Conservation (phyloP, 805 yeast genomes). For the Hanseniaspora mollemarum region DNA sequence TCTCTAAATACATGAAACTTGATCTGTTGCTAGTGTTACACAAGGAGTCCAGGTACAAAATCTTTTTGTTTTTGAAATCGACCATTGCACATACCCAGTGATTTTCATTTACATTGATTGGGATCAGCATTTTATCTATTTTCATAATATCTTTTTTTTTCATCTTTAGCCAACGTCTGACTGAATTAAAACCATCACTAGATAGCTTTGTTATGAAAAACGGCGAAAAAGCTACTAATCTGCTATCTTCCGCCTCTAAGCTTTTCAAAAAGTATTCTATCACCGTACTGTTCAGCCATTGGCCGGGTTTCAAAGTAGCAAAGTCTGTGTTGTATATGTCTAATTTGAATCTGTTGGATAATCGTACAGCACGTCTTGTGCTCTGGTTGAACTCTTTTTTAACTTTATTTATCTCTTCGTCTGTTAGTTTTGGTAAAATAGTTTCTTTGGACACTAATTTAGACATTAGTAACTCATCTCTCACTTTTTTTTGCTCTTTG, state of each 20-base stretch:
- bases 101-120: slow-evolving; percentile 69
- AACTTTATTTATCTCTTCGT: slow-evolving; percentile 23
- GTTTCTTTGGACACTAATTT: slow-evolving; percentile 29
- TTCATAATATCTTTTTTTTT: slow-evolving; percentile 51
- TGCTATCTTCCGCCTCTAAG: slow-evolving; percentile 28
- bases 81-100: slow-evolving; percentile 90
- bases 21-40: slow-evolving; percentile 32
- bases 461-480: slow-evolving; percentile 37
- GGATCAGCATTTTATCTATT: slow-evolving; percentile 60
- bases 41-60: slow-evolving; percentile 71
- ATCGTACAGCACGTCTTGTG: slow-evolving; percentile 20
- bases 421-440: slow-evolving; percentile 24
- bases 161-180: slow-evolving; percentile 72
- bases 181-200: slow-evolving; percentile 66
- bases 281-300: slow-evolving; percentile 85
- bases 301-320: slow-evolving; percentile 52
- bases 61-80: slow-evolving; percentile 46
- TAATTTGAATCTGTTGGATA: slow-evolving; percentile 33
- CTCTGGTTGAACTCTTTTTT: slow-evolving; percentile 26
- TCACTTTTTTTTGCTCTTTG: slow-evolving; percentile 34
- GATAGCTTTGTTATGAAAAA: slow-evolving; percentile 71
- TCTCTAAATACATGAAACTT: slow-evolving; percentile 33
- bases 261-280: slow-evolving; percentile 65
- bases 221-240: slow-evolving; percentile 67
- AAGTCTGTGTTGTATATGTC: slow-evolving; percentile 60